Base-by-base conservation (phyloP, 2,329 filamentous ascomycete species). In the Epichloe glyceriae region DNA sequence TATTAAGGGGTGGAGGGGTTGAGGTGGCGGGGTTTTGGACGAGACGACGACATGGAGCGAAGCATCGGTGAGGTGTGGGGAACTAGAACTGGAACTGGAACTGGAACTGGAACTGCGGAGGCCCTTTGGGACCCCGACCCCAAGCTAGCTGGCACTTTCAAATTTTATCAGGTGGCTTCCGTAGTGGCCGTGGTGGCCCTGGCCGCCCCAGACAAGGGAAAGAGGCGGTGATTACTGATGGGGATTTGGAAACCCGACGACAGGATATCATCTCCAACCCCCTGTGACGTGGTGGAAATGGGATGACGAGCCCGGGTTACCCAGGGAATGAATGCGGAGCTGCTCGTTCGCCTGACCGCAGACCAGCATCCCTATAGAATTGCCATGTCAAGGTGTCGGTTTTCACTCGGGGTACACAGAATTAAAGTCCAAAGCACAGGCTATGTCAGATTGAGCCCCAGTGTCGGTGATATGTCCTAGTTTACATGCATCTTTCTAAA, bases 51-150 rank as follows among this genome's bases (percentile, higher is more conserved):
- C 42, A 22, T 15, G 14, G 46, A 49, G 53, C 47, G 53, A 53
- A 55, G 54, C 53, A 52, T 57, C 55, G 56, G 58, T 57, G 56
- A 60, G 57, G 51, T 60, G 61, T 60, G 60, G 60, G 52, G 56
- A 60, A 51, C 38, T 12, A 52, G 56, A 60, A 51, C 38, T 12
- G 26, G 22, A 8, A 26, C 26, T 26, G 26, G 26, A 3, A 10
- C 26, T 8, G 26, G 26, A 26, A 8, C 26, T 30, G 26, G 7
- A 10, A 3, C 8, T 30, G 26, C 7, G 26, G 26, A 26, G 26
- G 26, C 26, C 26, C 7, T 26, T 8, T 26, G 26, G 26, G 26
- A 30, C 8, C 26, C 26, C 26, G 3, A 30, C 8, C 26, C 8
- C 26, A 30, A 10, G 8, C 30, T 30, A 4, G 30, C 30, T 30